A percentile compares a stretch with the other conserved stretches of the same genome.
These are phyloP conservation scores for Passiflora organensis DNA, from an alignment of 345 rosid genomes.

Conservation along the genomic window DNA sequence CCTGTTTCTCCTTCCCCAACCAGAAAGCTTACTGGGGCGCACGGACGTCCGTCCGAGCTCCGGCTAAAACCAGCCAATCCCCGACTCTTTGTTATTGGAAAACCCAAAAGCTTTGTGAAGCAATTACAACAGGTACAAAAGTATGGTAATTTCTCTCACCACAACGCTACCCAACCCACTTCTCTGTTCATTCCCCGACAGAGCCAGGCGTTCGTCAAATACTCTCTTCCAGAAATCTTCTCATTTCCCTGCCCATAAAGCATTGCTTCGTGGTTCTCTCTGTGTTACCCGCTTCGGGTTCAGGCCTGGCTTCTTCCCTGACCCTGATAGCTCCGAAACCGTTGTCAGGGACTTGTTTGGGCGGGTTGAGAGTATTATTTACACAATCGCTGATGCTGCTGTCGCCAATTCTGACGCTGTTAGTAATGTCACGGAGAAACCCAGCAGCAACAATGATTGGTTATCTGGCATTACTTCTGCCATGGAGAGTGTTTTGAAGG, in stretches of 20 bases:
- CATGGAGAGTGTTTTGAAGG: constrained; percentile 88
- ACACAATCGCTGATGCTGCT: constrained; percentile 81
- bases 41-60: too few species aligned
- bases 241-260: constrained; percentile 19
- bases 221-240: constrained; percentile 33
- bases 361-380: constrained; percentile 45
- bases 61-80: too few species aligned
- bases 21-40: too few species aligned
- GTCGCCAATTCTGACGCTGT: constrained; percentile 56
- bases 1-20: too few species aligned
- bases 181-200: constrained; percentile 29
- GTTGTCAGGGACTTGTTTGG: constrained; percentile 39
- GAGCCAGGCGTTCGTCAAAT: constrained; percentile 17
- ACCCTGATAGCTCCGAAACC: constrained; percentile 37
- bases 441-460: constrained; percentile 63
- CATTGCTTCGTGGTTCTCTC: constrained; percentile 42
- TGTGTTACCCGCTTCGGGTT: constrained; percentile 60
- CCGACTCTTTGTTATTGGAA: too few species aligned
- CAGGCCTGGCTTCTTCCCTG: constrained; percentile 37
- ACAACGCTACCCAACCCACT: constrained; percentile 27
- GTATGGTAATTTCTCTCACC: constrained; percentile 33
- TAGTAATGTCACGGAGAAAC: constrained; percentile 33
- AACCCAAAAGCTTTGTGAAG: constrained; percentile 3
- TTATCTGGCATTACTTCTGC: constrained; percentile 72
- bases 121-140: not conserved